Evolutionary conservation across 495 filamentous ascomycete species (phyloP).

Genomic region (Tuber borchii): DNA sequence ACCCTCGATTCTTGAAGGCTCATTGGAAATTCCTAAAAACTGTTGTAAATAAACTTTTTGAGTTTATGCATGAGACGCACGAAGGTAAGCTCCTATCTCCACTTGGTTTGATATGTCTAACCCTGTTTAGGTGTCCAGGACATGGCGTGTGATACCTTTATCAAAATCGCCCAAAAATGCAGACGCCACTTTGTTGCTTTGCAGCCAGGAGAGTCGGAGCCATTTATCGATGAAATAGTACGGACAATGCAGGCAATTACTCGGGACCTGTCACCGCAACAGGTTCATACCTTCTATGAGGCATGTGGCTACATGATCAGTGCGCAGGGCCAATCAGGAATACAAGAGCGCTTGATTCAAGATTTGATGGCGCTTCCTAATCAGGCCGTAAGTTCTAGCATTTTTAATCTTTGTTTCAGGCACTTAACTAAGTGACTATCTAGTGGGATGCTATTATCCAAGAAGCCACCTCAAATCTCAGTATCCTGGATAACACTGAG

Average conservation of each 20-base stretch:
- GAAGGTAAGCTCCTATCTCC: slow-evolving; percentile 58
- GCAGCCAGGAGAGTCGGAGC: slow-evolving; percentile 87
- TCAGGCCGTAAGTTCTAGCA: slow-evolving; percentile 52
- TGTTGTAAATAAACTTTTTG: slow-evolving; percentile 98
- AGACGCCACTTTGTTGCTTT: slow-evolving; percentile 93
- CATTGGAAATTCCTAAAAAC: slow-evolving; percentile 99
- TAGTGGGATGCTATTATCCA: slow-evolving; percentile 88
- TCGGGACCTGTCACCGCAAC: slow-evolving; percentile 85
- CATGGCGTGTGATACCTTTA: slow-evolving; percentile 99
- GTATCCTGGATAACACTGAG: slow-evolving; percentile 78
- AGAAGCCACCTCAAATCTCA: slow-evolving; percentile 70
- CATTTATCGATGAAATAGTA: slow-evolving; percentile 98
- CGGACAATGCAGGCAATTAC: slow-evolving; percentile 91
- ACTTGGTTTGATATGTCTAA: slow-evolving; percentile 38
- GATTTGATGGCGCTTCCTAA: slow-evolving; percentile 94
- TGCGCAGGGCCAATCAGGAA: slow-evolving; percentile 84
- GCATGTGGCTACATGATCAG: slow-evolving; percentile 99
- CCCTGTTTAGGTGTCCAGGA: slow-evolving; percentile 75
- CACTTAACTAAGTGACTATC: slow-evolving; percentile 25
- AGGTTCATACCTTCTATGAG: slow-evolving; percentile 98
- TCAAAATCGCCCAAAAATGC: slow-evolving; percentile 99
- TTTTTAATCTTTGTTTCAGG: background rate
- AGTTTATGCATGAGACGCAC: slow-evolving; percentile 99
- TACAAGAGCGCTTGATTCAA: slow-evolving; percentile 81
- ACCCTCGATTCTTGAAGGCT: slow-evolving; percentile 94